Base-by-base conservation (phyloP, 768 basidiomycete genomes). In the Scleroderma citrinum region DNA sequence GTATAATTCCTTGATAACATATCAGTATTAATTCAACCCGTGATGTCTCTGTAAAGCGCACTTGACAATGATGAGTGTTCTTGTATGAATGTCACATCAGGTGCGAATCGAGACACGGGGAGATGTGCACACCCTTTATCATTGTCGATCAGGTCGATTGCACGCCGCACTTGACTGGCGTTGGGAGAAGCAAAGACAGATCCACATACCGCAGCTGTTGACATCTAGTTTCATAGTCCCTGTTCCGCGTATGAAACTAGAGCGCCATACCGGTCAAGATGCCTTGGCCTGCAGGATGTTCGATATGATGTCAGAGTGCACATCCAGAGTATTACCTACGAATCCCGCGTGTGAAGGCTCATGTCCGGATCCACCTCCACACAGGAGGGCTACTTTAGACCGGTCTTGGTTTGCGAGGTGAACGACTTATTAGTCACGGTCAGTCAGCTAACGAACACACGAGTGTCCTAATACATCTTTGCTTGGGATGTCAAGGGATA, bases 161-260 rank as follows among this genome's bases (percentile, higher is more conserved):
- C 92, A 20, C 85, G 76, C 44, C 81, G 75, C 44, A 97, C 87
- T 67, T 96, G 94, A 45, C 77, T 77, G 4, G 91, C 80, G 57
- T 84, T 94, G 1, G 94, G 94, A 16, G 87, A 90, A 2, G 94
- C 92, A 61, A 96, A 97, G 34, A 96, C 73, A 57, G 80, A 87
- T 7, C 94, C 94, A 56, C 85, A 90, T 7, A 95, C 87, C 29
- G 92, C 90, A 31, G 83, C 82, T 75, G 57, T 21, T 8, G 34
- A 8, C n/a, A 8, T 29, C 44, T 29, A 17, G 31, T 16, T 31
- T 39, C n/a, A n/a, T 59, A 21, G 54, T 24, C 29, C 31, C 14
- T 0, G 30, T 37, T 20, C 21, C 6, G 38, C n/a, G 13, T 2
- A 21, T 7, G 19, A 8, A 39, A 45, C 21, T 16, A 21, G 23